phyloP scores from a whole-genome alignment of 352 stramenopile species.

The Sclerospora graminicola region DNA sequence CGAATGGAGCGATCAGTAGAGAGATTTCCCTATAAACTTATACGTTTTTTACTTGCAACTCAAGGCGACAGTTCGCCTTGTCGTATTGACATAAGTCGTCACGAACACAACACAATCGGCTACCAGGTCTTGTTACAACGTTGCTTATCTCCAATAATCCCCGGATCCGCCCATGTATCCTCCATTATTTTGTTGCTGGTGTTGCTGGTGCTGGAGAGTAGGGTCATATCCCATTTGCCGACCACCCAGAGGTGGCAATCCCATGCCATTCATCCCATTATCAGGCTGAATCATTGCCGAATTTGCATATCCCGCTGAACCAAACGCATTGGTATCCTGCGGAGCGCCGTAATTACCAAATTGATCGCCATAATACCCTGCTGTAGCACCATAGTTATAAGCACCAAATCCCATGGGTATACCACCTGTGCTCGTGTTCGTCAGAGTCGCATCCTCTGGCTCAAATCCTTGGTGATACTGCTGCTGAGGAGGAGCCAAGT shows the following conservation, averaged over 20 bases:
- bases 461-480: constrained; percentile 53
- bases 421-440: constrained; percentile 12
- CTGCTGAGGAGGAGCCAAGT: constrained; percentile 18
- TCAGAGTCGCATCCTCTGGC: constrained; percentile 36
- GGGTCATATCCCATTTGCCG: constrained; percentile 23
- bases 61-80: background rate
- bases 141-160: constrained; percentile 45
- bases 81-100: background rate
- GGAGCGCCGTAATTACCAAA: constrained; percentile 23
- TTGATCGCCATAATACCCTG: constrained; percentile 27
- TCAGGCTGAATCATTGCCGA: constrained; percentile 18
- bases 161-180: constrained; percentile 36
- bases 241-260: constrained; percentile 19
- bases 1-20: constrained; percentile 34
- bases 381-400: constrained; percentile 18
- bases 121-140: background rate
- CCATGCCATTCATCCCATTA: constrained; percentile 12
- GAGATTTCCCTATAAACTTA: constrained; percentile 49
- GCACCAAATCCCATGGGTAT: constrained; percentile 23
- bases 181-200: constrained; percentile 25
- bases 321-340: constrained; percentile 27
- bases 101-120: constrained; percentile 9
- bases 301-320: constrained; percentile 16
- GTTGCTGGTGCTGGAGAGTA: constrained; percentile 19
- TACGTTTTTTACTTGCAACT: too few relatives aligned